phyloP scores from a whole-genome alignment of 2,329 filamentous ascomycete species.

The Fonsecaea pugnacius region DNA sequence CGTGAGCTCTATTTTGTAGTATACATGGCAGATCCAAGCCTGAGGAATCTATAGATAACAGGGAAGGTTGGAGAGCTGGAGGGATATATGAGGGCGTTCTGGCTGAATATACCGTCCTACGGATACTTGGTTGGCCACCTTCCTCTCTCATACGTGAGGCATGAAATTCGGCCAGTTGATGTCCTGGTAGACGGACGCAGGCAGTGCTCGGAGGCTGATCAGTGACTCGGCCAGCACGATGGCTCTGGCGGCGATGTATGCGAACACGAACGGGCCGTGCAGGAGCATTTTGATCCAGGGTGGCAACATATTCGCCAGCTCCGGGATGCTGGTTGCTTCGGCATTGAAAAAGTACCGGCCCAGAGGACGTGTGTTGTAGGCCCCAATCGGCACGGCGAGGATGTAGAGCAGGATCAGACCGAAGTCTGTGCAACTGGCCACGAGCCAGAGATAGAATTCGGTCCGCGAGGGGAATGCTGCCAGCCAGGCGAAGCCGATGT shows the following conservation, averaged over 20 bases:
- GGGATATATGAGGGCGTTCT: neutral
- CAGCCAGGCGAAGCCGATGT: slow-evolving; percentile 5
- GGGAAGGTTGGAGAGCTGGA: neutral
- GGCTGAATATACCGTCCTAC: neutral
- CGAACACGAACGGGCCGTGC: neutral
- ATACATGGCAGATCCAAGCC: no score
- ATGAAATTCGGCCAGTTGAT: slow-evolving; percentile 3
- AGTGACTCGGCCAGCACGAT: slow-evolving; percentile 8
- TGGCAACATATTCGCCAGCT: slow-evolving; percentile 5
- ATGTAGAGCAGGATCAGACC: slow-evolving; percentile 1
- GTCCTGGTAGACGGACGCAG: slow-evolving; percentile 4
- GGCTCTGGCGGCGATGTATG: neutral
- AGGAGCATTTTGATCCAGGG: neutral
- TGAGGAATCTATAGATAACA: no score
- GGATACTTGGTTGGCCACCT: neutral
- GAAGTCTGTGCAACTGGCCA: neutral
- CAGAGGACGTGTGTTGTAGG: neutral
- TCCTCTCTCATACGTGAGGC: neutral
- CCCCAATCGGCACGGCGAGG: neutral
- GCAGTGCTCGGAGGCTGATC: neutral
- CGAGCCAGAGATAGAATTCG: slow-evolving; percentile 7
- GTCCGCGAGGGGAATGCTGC: slow-evolving; percentile 3
- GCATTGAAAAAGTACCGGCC: slow-evolving; percentile 4
- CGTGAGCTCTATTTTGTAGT: no score
- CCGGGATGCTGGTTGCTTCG: neutral